Evolutionary conservation across 1,284 basidiomycete genomes (phyloP), one percentile per base, ranked within the genome.

Genomic region (Microbotryum intermedium): DNA sequence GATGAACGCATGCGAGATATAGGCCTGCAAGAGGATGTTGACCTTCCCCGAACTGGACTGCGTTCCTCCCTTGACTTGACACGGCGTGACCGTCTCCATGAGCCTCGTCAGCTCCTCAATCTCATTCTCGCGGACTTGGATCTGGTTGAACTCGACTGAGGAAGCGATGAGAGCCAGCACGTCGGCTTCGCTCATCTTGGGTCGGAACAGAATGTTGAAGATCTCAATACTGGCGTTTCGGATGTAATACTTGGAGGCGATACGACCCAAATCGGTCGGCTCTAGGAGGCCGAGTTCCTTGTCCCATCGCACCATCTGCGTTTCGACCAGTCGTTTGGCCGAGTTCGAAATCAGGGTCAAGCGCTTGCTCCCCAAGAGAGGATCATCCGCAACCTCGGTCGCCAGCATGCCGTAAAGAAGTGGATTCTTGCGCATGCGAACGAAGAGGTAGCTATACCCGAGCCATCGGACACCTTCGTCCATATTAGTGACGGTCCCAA

Each of bases 171-270:
- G 84, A 7, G 76, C 81, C 52, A 99, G 80, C 26, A 91, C 83
- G 74, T 98, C 93, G 2, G 93, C 95, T 74, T 98, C 94, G 16
- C 87, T 84, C 92, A 98, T 97, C 61, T 78, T 83, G 1, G 85
- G 81, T 57, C 83, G 81, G 76, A 99, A 90, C 64, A 83, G 76
- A 65, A 84, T 76, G 76, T 91, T 92, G 79, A 95, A 98, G 4
- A 88, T 82, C 73, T 91, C 90, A 43, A 99, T 86, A 2, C 91
- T 93, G 54, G 83, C 79, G 74, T 90, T 79, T 42, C 87, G 83
- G 67, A 99, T 87, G 76, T 98, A 99, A 76, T 97, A 99, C 73
- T 88, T 92, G 3, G 94, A 91, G 0, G 95, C 93, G 68, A 98
- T 94, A 61, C 91, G 81, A 18, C 95, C 95, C 4, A 97, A 76